phyloP scores from a whole-genome alignment of 352 stramenopile species.

The Phytophthora europaea region DNA sequence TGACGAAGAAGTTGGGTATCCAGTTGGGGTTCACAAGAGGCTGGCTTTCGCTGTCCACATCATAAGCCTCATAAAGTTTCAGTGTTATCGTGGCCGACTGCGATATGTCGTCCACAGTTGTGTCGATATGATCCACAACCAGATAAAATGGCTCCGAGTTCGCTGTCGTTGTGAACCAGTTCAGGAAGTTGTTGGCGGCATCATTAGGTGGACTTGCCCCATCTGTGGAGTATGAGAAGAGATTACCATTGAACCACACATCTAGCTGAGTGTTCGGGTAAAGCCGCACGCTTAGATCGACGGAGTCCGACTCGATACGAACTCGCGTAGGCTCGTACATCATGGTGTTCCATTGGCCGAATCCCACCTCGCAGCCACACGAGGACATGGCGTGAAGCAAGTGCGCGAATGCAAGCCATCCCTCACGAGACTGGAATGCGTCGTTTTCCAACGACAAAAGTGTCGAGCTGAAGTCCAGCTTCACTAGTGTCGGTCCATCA shows the following conservation, averaged over 20 bases:
- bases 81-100: slow-evolving; percentile 5
- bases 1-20: slow-evolving; percentile 25
- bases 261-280: slow-evolving; percentile 16
- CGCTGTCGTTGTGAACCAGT: slow-evolving; percentile 16
- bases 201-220: not conserved
- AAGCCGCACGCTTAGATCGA: slow-evolving; percentile 21
- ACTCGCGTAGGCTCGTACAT: slow-evolving; percentile 18
- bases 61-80: not conserved
- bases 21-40: slow-evolving; percentile 28
- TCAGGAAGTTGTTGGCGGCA: slow-evolving; percentile 8
- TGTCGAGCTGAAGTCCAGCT: slow-evolving; percentile 9
- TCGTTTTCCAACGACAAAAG: slow-evolving; percentile 21
- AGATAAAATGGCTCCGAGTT: slow-evolving; percentile 15
- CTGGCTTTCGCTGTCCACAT: slow-evolving; percentile 1
- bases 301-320: slow-evolving; percentile 12
- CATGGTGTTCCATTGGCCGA: slow-evolving; percentile 3
- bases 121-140: not conserved
- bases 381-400: slow-evolving; percentile 12
- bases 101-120: slow-evolving; percentile 9
- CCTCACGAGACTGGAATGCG: slow-evolving; percentile 26
- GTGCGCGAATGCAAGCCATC: slow-evolving; percentile 25
- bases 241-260: slow-evolving; percentile 19
- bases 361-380: slow-evolving; percentile 23
- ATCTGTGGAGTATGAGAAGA: slow-evolving; percentile 14
- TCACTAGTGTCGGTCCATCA: not conserved